A percentile compares a stretch with the other conserved stretches of the same genome.
These are phyloP conservation scores for Adansonia rubrostipa DNA, from an alignment of 441 rosid species.

Conservation along the genomic window DNA sequence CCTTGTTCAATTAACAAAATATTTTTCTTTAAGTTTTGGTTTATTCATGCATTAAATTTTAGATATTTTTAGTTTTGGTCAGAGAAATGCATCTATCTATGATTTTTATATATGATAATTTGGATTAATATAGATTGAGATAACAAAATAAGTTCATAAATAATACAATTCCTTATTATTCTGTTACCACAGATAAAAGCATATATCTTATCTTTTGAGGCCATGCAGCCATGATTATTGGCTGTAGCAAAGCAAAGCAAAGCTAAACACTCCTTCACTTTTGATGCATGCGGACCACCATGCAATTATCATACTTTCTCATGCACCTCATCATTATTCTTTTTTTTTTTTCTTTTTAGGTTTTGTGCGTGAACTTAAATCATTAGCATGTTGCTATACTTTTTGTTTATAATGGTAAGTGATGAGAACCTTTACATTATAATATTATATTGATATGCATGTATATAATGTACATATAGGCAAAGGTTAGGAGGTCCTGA, in stretches of 20 bases:
- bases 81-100: background rate
- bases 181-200: background rate
- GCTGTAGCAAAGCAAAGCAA: slow-evolving; percentile 15
- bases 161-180: background rate
- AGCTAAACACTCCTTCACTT: slow-evolving; percentile 32
- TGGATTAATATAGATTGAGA: background rate
- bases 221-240: slow-evolving; percentile 43
- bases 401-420: slow-evolving; percentile 12
- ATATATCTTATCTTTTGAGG: slow-evolving; percentile 22
- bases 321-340: slow-evolving; percentile 24
- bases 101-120: background rate
- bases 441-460: background rate
- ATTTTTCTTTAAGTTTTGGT: too few relatives aligned
- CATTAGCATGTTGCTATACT: slow-evolving; percentile 2
- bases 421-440: slow-evolving; percentile 8
- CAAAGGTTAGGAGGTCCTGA: background rate
- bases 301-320: slow-evolving; percentile 33
- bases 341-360: background rate
- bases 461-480: background rate
- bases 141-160: background rate
- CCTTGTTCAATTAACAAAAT: background rate
- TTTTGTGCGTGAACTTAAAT: background rate
- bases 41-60: background rate
- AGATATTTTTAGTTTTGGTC: background rate
- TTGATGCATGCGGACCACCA: slow-evolving; percentile 47